Evolutionary conservation across 2,329 filamentous ascomycete genomes (phyloP).

Genomic region (Colletotrichum scovillei): DNA sequence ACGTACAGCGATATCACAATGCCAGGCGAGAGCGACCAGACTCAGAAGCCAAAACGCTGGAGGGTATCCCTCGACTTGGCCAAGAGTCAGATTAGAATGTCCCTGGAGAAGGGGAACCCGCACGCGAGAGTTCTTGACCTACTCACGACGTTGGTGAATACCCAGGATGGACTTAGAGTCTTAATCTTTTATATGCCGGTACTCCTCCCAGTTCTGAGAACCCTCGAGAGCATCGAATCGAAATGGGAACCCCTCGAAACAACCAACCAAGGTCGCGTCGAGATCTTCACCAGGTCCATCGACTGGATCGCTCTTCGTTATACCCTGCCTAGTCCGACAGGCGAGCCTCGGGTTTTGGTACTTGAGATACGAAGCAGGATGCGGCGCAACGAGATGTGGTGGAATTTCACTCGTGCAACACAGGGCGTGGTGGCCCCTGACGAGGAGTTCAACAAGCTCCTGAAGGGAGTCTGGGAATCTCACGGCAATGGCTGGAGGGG

Average conservation of each 20-base stretch:
- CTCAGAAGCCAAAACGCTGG: constrained; percentile 49
- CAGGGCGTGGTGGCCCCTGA: constrained; percentile 39
- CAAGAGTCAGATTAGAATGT: constrained; percentile 64
- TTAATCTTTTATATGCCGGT: constrained; percentile 66
- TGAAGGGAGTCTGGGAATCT: constrained; percentile 59
- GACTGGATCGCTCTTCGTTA: constrained; percentile 71
- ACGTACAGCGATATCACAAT: constrained; percentile 65
- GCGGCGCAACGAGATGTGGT: constrained; percentile 61
- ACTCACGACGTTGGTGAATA: constrained; percentile 69
- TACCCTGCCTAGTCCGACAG: constrained; percentile 46
- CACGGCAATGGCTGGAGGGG: constrained; percentile 60
- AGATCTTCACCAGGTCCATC: constrained; percentile 63
- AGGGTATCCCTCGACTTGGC: constrained; percentile 69
- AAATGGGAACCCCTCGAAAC: constrained; percentile 57
- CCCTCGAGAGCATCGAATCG: constrained; percentile 69
- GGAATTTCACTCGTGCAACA: constrained; percentile 57
- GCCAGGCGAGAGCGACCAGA: constrained; percentile 30
- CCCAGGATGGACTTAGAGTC: constrained; percentile 60
- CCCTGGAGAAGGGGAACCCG: constrained; percentile 72
- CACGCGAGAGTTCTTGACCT: constrained; percentile 72
- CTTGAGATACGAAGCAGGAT: constrained; percentile 64
- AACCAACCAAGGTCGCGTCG: constrained; percentile 59
- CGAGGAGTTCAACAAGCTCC: constrained; percentile 50
- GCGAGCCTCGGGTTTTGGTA: constrained; percentile 50
- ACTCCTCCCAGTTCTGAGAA: constrained; percentile 74